Evolutionary conservation across 2,329 filamentous ascomycete species (phyloP), one percentile per base, ranked within the genome.

Genomic region (Colletotrichum incanum): DNA sequence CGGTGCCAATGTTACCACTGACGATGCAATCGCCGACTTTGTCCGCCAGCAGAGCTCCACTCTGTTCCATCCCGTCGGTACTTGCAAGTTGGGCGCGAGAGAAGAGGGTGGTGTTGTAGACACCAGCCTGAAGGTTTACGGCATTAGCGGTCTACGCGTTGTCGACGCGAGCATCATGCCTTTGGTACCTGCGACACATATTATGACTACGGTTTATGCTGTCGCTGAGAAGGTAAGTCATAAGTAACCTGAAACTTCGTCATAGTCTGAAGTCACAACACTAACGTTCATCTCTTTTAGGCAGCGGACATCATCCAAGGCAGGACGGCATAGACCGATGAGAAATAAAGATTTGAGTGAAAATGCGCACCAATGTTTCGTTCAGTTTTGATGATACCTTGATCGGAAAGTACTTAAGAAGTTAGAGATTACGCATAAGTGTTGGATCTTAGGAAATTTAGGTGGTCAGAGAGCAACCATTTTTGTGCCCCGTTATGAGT

Each of bases 21-120:
- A 74, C 26, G 65, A 37, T 8, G 65, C 56, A 7, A 73, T 74
- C 23, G 43, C 65, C 49, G 49, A 68, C 20, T 74, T 73, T 6
- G 26, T 73, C 45, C 61, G 65, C 18, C 65, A 70, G 37, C 70
- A 72, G 45, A 55, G 45, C 20, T 54, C 45, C 9, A 72, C 70
- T 12, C 28, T 72, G 31, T 72, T 28, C 14, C 86, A 88, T 72
- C 84, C 85, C 0, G 80, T 80, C 20, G 81, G 81, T 16, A 82
- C 78, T 4, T 83, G 79, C 28, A 77, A 72, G 58, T 80, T 83
- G 79, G 79, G 80, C 9, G 78, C 79, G 2, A 74, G 69, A 0
- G 77, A 73, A 14, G 79, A 71, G 14, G 79, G 76, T 0, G 82
- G 82, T 5, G 80, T 81, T 0, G 79, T 81, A 4, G 79, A 81